Conservation (phyloP, 2,329 filamentous ascomycete species). For the Septoria linicola region DNA sequence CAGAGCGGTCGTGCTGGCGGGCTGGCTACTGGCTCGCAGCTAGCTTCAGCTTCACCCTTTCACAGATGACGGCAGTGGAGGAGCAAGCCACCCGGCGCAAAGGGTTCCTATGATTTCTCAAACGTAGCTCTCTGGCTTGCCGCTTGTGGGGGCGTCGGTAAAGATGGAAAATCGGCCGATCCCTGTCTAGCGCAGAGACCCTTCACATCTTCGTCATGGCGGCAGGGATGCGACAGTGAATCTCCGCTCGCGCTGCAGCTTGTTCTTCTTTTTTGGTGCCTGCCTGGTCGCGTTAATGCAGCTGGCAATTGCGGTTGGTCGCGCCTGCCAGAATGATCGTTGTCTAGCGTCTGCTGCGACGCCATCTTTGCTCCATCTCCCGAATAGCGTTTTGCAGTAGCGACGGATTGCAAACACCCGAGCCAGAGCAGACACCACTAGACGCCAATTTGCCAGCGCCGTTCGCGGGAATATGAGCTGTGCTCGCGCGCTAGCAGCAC, state of each 20-base stretch:
- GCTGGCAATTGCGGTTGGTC: no score
- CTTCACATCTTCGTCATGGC: conserved; percentile 6
- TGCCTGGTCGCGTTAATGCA: background rate
- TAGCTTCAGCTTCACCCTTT: conserved; percentile 2
- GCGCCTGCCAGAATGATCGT: no score
- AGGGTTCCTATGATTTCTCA: background rate
- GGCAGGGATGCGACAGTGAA: conserved; percentile 6
- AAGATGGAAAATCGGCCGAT: background rate
- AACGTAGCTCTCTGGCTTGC: background rate
- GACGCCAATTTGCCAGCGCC: background rate
- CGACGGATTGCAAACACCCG: conserved; percentile 6
- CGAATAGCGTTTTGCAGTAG: conserved; percentile 2
- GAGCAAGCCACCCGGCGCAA: conserved; percentile 14
- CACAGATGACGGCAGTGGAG: conserved; percentile 14
- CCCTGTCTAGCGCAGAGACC: background rate
- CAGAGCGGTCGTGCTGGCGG: no score
- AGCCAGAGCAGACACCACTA: background rate
- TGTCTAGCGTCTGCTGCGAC: background rate
- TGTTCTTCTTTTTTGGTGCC: background rate
- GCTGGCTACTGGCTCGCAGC: no score
- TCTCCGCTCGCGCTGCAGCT: background rate
- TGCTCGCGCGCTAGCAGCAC: no score
- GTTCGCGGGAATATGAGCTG: background rate
- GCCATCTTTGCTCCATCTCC: background rate
- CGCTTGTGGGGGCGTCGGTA: background rate